A percentile compares a stretch with the other conserved stretches of the same genome.
Conservation (phyloP, 1,284 basidiomycete species). For the Cryptococcus wingfieldii region DNA sequence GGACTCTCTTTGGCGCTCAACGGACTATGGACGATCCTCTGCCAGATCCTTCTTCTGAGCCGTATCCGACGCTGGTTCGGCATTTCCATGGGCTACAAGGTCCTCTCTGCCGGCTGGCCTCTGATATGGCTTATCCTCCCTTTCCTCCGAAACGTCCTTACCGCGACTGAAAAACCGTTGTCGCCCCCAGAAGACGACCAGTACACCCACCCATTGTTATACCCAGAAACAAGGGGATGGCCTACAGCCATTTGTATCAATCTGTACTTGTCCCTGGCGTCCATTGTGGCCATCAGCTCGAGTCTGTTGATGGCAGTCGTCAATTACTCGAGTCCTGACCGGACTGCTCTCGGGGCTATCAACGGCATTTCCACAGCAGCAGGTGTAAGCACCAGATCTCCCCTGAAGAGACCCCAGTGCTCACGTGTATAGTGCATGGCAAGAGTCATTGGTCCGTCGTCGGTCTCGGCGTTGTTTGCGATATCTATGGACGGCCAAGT, state of each 20-base stretch:
- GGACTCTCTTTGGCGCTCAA: slow-evolving; percentile 43
- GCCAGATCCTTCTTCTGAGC: slow-evolving; percentile 41
- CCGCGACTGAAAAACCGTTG: slow-evolving; percentile 26
- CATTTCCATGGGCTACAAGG: slow-evolving; percentile 33
- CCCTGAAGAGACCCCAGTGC: not conserved
- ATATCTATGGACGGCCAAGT: slow-evolving; percentile 41
- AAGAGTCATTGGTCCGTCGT: slow-evolving; percentile 40
- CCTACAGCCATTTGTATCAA: slow-evolving; percentile 32
- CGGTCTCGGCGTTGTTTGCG: slow-evolving; percentile 38
- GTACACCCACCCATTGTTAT: slow-evolving; percentile 1
- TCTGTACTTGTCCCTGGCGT: slow-evolving; percentile 32
- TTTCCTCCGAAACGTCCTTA: slow-evolving; percentile 28
- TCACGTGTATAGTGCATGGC: slow-evolving; percentile 29
- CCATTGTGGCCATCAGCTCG: slow-evolving; percentile 29
- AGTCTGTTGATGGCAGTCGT: slow-evolving; percentile 42
- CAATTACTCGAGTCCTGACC: slow-evolving; percentile 39
- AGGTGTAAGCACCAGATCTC: slow-evolving; percentile 15
- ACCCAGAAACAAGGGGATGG: slow-evolving; percentile 28
- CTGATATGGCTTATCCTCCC: slow-evolving; percentile 39
- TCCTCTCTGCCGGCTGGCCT: slow-evolving; percentile 38
- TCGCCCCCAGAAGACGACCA: slow-evolving; percentile 1
- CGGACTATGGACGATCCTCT: slow-evolving; percentile 41
- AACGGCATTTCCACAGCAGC: slow-evolving; percentile 43
- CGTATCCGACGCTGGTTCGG: slow-evolving; percentile 36
- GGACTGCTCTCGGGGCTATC: slow-evolving; percentile 41